Evolutionary conservation across 2,329 filamentous ascomycete species (phyloP), one percentile per base, ranked within the genome.

Genomic region (Botrytis squamosa): DNA sequence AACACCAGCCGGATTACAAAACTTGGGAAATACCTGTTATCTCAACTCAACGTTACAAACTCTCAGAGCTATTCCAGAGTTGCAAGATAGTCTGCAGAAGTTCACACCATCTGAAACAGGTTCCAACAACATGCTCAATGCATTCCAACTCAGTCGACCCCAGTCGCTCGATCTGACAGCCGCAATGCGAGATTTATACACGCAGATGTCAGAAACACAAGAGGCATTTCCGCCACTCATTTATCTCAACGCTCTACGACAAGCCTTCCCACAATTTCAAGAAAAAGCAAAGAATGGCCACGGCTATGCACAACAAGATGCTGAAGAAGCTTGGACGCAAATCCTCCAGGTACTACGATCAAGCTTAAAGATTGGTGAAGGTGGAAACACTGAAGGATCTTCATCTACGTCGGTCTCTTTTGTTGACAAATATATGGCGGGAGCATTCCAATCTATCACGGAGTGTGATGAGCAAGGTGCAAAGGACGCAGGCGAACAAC

Each of bases 21-120:
- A 99, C 81, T 86, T 98, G 75, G 96, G 97, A 78, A 99, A 99
- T 83, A 99, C 97, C 6, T 99, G 96, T 85, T 99, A 99, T 82
- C 90, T 98, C 80, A 99, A 99, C 86, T 96, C 96, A 68, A 97
- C 95, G 0, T 87, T 99, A n/a, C 97, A 99, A 83, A 92, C 94
- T 6, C 85, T 99, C 77, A 91, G 93, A 75, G 88, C 92, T 71
- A 94, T 99, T 74, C 96, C 96, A 14, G 96, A 99, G 84, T 89
- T 99, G 52, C 94, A 97, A 80, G 87, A 93, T 52, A 89, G 93
- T 78, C 87, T 99, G 64, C 81, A 85, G 75, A 89, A 87, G 66
- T 97, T 93, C 78, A 87, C 80, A 64, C 79, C 87, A 78, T 75
- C 75, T 75, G 78, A 74, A 25, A 75, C n/a, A 67, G 46, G 38